Conservation (phyloP, 257 asterid genomes). For the Ligustrum vulgare region DNA sequence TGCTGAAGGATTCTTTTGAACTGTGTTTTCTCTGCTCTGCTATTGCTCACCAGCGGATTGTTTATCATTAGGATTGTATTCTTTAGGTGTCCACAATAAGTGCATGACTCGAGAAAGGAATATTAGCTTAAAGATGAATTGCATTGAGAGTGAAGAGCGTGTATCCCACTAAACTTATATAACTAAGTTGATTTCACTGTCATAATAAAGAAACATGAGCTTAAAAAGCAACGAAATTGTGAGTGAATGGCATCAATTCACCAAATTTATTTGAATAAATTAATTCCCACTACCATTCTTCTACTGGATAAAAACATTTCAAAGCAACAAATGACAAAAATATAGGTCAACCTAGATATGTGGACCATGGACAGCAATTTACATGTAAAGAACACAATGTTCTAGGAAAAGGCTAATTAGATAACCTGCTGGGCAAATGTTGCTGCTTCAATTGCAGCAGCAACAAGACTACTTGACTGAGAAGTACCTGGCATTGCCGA, state of each 20-base stretch:
- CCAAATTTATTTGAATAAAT: conserved; percentile 4
- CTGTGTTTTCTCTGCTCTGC: no score
- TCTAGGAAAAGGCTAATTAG: no score
- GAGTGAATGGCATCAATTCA: not conserved
- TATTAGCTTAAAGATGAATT: not conserved
- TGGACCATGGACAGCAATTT: no score
- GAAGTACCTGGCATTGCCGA: conserved; percentile 71
- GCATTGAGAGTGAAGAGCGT: not conserved
- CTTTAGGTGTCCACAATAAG: no score
- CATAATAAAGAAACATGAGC: not conserved
- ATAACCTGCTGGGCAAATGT: no score
- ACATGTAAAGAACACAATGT: no score
- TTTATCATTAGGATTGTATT: no score
- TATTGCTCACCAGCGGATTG: no score
- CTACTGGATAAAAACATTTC: not conserved
- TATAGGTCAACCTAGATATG: no score
- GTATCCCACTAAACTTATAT: not conserved
- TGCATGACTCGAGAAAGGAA: no score
- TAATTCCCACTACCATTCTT: not conserved
- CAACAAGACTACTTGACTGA: no score
- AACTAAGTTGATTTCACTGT: not conserved
- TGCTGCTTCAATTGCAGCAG: no score
- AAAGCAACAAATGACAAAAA: not conserved
- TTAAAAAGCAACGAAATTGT: not conserved
- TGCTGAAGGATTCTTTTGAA: conserved; percentile 54